Base-by-base conservation (phyloP, 1,139 yeast genomes). In the Sugiyamaella pinicola region DNA sequence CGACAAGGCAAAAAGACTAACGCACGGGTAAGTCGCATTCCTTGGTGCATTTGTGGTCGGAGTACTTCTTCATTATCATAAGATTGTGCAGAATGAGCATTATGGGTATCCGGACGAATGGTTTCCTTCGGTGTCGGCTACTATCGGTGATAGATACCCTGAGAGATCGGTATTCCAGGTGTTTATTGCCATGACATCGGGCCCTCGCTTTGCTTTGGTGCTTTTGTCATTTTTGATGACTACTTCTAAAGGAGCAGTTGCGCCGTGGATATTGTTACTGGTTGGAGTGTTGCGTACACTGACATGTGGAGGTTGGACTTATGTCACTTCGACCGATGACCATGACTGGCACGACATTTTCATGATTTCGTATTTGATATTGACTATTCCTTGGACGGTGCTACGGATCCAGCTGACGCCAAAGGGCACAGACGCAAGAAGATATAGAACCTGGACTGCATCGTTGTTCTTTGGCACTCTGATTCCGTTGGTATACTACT, bases 251-350 rank as follows among this genome's bases (percentile, higher is more conserved):
- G 69, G 75, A 45, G 70, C 80, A 0, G 55, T 62, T 9, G 61
- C 71, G 31, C 82, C 87, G 2, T 61, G 64, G 52, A 57, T 75
- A 29, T 66, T 78, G 49, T 65, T 83, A 9, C 58, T 81, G 1
- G 68, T 83, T 2, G 99, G 99, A 9, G 56, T 87, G 1, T 55
- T 87, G 19, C 81, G 99, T 70, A 93, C 99, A 0, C 80, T 93
- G 54, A 85, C 96, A 1, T 93, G 99, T 65, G 99, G 99, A 62
- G 98, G 98, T 10, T 93, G 98, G 98, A 96, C 95, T 13, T 93
- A 93, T 66, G 86, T 93, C 60, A 93, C 99, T 1, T 87, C 96
- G 8, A 89, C 98, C 0, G 99, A 93, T 68, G 96, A 93, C 68
- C 99, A 91, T 65, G 96, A 91, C 71, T 85, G 86, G 76, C 99